A percentile compares a stretch with the other conserved stretches of the same genome.
Evolutionary conservation across 129 eudicot genomes (phyloP).

Genomic region (Lactuca sativa): DNA sequence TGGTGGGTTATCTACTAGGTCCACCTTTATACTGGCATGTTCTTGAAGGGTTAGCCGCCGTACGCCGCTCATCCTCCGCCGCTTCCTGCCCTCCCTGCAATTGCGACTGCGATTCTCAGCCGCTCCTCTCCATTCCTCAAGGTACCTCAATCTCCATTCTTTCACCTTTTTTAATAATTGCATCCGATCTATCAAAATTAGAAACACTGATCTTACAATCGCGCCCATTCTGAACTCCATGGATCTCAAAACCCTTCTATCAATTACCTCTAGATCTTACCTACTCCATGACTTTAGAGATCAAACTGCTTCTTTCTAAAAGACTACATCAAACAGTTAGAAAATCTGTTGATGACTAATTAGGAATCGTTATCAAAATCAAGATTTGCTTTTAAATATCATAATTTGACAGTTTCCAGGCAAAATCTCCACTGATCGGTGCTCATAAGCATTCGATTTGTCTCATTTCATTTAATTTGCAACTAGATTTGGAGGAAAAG

Average conservation of each 20-base stretch:
- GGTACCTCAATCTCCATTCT: constrained; percentile 34
- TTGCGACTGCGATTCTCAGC: constrained; percentile 78
- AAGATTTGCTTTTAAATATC: constrained; percentile 14
- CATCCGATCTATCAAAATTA: background rate
- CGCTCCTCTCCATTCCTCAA: constrained; percentile 71
- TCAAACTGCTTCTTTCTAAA: background rate
- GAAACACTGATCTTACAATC: constrained; percentile 3
- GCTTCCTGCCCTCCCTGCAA: constrained; percentile 70
- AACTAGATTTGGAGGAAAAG: constrained; percentile 9
- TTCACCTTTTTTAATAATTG: constrained; percentile 7
- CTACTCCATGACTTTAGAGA: background rate
- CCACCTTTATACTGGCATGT: constrained; percentile 96
- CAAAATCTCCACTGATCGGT: background rate
- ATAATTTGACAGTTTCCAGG: background rate
- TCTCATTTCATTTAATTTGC: constrained; percentile 7
- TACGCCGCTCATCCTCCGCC: constrained; percentile 50
- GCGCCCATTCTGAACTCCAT: constrained; percentile 2
- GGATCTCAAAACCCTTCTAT: constrained; percentile 16
- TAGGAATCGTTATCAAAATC: background rate
- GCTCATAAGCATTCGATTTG: background rate
- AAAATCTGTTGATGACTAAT: background rate
- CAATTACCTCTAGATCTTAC: constrained; percentile 10
- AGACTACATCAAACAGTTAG: no score
- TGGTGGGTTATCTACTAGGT: constrained; percentile 73
- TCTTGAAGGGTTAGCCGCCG: constrained; percentile 74